Evolutionary conservation across 805 yeast species (phyloP), one percentile per base, ranked within the genome.

Genomic region (Wickerhamomyces alni): DNA sequence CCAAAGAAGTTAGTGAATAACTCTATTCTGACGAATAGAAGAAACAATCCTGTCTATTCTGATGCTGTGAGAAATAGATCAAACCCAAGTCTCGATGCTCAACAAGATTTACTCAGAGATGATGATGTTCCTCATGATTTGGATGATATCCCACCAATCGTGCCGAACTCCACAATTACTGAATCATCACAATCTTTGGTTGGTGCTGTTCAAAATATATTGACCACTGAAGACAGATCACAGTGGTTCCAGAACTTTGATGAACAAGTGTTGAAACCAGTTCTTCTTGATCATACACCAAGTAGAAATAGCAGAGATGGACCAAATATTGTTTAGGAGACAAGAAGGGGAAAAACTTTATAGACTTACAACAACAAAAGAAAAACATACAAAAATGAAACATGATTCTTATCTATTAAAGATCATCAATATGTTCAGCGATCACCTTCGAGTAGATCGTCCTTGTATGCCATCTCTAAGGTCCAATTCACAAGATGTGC

Each of bases 231-330:
- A 46, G 89, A 84, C 47, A 85, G 80, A 44, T 84, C 89, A 10
- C 80, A 75, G 57, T 91, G 99, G 98, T 93, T 93, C 60, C 82
- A 87, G 17, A 82, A 78, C 51, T 87, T 93, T 56, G 99, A 93
- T 58, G 96, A 93, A 52, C 87, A 87, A 57, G 93, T 93, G 17
- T 69, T 93, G 52, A 89, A 89, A 59, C 97, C 97, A 1, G 96
- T 87, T 0, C 72, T 91, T 38, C 70, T 89, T 42, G 98, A 91
- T 51, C 68, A 66, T 43, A 45, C 53, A 10, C 37, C 44, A 10
- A 11, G 18, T 3, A 48, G 48, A 35, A 46, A 37, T 38, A 40
- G 49, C 17, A 48, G 37, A 15, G 52, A 45, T 39, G 38, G 42
- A 1, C 26, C 44, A 16, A 34, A 17, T 16, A 27, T 5, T 17